Evolutionary conservation across 176 grass and related monocot genomes (phyloP), one percentile per base, ranked within the genome.

Genomic region (Carex pumila): DNA sequence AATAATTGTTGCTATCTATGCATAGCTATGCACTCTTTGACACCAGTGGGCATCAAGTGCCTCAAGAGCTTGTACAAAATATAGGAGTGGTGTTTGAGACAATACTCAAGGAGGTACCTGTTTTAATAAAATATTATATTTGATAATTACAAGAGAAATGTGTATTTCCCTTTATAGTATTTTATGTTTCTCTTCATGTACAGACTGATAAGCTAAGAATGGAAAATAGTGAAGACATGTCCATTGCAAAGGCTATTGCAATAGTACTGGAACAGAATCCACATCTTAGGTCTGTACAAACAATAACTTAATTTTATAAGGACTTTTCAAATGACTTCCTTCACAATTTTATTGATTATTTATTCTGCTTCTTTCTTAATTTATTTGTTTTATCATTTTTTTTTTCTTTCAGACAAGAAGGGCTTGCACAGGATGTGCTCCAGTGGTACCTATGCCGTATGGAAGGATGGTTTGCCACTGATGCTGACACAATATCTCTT

Each of bases 401-500:
- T 61, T 6, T 0, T 81, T n/a, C 49, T 78, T 13, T 67, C 75
- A 98, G 96, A 81, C 96, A 90, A 89, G 91, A 98, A 88, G 96
- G 96, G 64, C 85, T 95, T 88, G 86, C 91, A n/a, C 73, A 92
- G 85, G 89, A 98, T 79, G 93, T 99, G 65, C 87, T 99, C 43
- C 96, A 95, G 72, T 99, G 93, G 96, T 99, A 99, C 84, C 62
- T 99, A 78, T 99, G 96, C 60, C 91, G 96, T 53, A 95, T 99
- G 91, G 96, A 99, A 85, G 96, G 96, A 76, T 99, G 96, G 96
- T 99, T 95, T 92, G 96, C 96, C 65, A 92, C 91, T 82, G 96
- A 99, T 34, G 91, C 96, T 9, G 93, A 95, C 69, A 90, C 88
- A 43, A 99, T 99, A 36, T 99, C 96, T 6, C 71, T 95, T 22